Evolutionary conservation across 495 filamentous ascomycete genomes (phyloP), one percentile per base, ranked within the genome.

Genomic region (Letharia lupina): DNA sequence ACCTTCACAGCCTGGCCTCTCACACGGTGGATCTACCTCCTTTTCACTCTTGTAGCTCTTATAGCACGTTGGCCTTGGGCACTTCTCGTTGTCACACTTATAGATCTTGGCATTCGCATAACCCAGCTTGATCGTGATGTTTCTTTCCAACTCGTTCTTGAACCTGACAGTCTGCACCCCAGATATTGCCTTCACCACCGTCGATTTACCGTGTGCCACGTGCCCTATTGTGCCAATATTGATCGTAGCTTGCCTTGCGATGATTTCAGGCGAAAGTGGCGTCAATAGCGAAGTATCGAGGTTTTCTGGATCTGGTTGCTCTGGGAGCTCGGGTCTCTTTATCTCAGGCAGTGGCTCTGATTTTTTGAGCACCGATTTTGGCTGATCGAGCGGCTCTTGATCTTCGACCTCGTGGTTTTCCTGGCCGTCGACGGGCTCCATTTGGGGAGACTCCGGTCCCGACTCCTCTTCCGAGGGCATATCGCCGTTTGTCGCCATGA

Each of bases 81-180:
- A 98, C 66, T 87, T 89, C 59, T 79, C 76, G 78, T 90, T 96
- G 76, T 96, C 91, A 76, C 94, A 98, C 83, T 97, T 93, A 85
- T 98, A 98, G 79, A 98, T 90, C 79, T 98, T 98, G 68, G 94
- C 94, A 77, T 98, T 98, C 74, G 94, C 94, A 76, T 98, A 98
- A 75, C 94, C 94, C 74, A 98, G 85, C 86, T 98, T 98, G 80
- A 98, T 98, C 66, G 94, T 98, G 73, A 98, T 98, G 74, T 98
- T 98, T 70, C 94, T 84, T 80, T 98, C 94, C 77, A 97, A 80
- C 78, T 98, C 94, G 79, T 96, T 98, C 87, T 98, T 98, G 84
- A 98, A 98, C 66, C 94, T 86, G 72, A 98, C 94, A 18, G 94
- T 98, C 83, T 98, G 94, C 39, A 98, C 94, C 59, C 94, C 95